phyloP scores from a whole-genome alignment of 495 filamentous ascomycete species.

The Aspergillus saccharolyticus region DNA sequence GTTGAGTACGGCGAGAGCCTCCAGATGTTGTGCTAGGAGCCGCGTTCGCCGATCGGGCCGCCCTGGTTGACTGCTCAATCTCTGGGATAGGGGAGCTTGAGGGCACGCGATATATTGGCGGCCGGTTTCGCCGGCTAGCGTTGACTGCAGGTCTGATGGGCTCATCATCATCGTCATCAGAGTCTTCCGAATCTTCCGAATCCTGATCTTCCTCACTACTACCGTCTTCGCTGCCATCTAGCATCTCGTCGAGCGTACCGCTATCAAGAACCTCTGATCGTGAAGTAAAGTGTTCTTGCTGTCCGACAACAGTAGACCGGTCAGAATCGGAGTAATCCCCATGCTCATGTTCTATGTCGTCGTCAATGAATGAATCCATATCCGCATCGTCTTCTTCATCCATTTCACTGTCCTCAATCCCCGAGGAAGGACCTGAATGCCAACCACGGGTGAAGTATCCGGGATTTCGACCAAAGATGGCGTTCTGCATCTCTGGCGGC shows the following conservation, averaged over 20 bases:
- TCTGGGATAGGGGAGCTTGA: slow-evolving; percentile 14
- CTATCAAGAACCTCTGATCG: slow-evolving; percentile 9
- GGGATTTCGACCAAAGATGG: not conserved
- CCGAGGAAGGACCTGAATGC: slow-evolving; percentile 1
- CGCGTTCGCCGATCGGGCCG: not conserved
- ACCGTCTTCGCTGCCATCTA: slow-evolving; percentile 2
- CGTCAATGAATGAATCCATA: slow-evolving; percentile 39
- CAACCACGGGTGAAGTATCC: not conserved
- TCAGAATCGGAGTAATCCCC: slow-evolving; percentile 25
- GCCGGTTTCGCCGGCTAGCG: slow-evolving; percentile 15
- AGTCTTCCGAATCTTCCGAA: slow-evolving; percentile 12
- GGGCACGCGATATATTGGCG: slow-evolving; percentile 7
- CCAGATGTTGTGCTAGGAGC: not conserved
- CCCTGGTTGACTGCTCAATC: not conserved
- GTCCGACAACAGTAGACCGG: slow-evolving; percentile 29
- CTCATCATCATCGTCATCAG: slow-evolving; percentile 20
- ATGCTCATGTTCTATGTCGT: slow-evolving; percentile 21
- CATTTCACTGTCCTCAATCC: slow-evolving; percentile 19
- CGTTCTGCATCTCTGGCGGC: not conserved
- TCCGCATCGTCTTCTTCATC: slow-evolving; percentile 36
- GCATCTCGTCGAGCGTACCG: slow-evolving; percentile 2
- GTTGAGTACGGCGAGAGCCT: not conserved
- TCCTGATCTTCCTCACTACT: slow-evolving; percentile 6
- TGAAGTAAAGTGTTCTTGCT: slow-evolving; percentile 12
- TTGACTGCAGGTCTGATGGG: slow-evolving; percentile 21